Evolutionary conservation across 768 basidiomycete species (phyloP).

Genomic region (Candolleomyces efflorescens): DNA sequence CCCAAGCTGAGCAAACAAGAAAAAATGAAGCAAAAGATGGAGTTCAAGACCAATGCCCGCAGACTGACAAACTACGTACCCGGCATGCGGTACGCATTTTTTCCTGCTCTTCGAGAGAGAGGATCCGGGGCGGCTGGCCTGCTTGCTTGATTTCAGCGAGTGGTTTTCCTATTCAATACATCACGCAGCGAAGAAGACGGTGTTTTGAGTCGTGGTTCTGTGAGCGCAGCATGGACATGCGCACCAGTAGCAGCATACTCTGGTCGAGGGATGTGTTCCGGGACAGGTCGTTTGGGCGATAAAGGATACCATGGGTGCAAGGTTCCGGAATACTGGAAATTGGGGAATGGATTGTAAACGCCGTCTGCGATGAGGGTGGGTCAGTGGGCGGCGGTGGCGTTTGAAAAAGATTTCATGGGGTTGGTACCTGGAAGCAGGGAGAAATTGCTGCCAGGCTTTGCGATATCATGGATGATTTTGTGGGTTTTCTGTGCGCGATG

Average conservation of each 20-base stretch:
- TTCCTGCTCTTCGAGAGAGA: slow-evolving; percentile 72
- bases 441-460: slow-evolving; percentile 26
- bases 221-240: slow-evolving; percentile 8
- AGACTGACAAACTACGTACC: slow-evolving; percentile 43
- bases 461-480: slow-evolving; percentile 71
- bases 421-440: slow-evolving; percentile 15
- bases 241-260: slow-evolving; percentile 72
- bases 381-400: no score
- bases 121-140: slow-evolving; percentile 61
- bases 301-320: slow-evolving; percentile 87
- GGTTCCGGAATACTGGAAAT: slow-evolving; percentile 73
- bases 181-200: slow-evolving; percentile 7
- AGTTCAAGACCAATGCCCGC: background rate
- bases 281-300: slow-evolving; percentile 70
- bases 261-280: slow-evolving; percentile 78
- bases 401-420: background rate
- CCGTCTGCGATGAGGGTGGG: slow-evolving; percentile 44
- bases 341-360: slow-evolving; percentile 76
- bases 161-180: slow-evolving; percentile 46
- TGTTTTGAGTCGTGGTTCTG: background rate
- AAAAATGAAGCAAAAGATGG: background rate
- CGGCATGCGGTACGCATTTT: slow-evolving; percentile 86
- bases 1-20: slow-evolving; percentile 50
- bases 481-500: slow-evolving; percentile 63
- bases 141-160: slow-evolving; percentile 51